phyloP scores from a whole-genome alignment of 2,329 filamentous ascomycete species.

The Aureobasidium sp. region DNA sequence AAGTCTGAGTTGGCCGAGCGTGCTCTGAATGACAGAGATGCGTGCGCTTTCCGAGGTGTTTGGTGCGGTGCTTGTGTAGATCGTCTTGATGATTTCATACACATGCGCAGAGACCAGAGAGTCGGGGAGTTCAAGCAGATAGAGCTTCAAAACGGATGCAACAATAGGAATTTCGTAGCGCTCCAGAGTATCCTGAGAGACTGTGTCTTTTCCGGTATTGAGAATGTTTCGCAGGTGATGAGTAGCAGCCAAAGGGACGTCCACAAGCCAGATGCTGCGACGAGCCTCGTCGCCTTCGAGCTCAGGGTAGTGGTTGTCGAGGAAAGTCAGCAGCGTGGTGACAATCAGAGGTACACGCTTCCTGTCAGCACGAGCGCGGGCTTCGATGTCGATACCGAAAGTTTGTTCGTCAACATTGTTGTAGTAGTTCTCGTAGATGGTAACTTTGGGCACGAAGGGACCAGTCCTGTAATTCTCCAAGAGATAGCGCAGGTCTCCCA shows the following conservation, averaged over 20 bases:
- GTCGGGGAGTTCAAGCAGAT: constrained; percentile 90
- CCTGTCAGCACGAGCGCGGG: constrained; percentile 81
- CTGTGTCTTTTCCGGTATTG: constrained; percentile 70
- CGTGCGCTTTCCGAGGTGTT: constrained; percentile 70
- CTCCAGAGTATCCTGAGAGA: constrained; percentile 66
- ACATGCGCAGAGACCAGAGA: constrained; percentile 97
- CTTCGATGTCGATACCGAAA: constrained; percentile 96
- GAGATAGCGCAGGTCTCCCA: constrained; percentile 82
- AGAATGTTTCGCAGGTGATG: constrained; percentile 75
- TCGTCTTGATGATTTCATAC: constrained; percentile 96
- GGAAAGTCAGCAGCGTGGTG: constrained; percentile 85
- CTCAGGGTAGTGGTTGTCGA: constrained; percentile 95
- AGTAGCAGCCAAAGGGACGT: constrained; percentile 75
- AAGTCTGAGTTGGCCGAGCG: constrained; percentile 84
- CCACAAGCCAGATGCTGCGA: constrained; percentile 85
- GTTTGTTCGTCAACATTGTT: constrained; percentile 96
- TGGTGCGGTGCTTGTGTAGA: constrained; percentile 74
- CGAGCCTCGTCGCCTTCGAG: constrained; percentile 92
- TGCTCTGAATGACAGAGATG: constrained; percentile 87
- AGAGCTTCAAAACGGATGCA: constrained; percentile 85
- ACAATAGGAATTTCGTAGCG: constrained; percentile 92
- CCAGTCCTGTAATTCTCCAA: constrained; percentile 96
- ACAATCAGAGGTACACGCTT: constrained; percentile 91
- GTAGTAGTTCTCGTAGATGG: constrained; percentile 98
- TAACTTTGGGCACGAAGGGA: constrained; percentile 79